Base-by-base conservation (phyloP, 192 early-diverging fungal genomes). In the Backusella liffmaniae region DNA sequence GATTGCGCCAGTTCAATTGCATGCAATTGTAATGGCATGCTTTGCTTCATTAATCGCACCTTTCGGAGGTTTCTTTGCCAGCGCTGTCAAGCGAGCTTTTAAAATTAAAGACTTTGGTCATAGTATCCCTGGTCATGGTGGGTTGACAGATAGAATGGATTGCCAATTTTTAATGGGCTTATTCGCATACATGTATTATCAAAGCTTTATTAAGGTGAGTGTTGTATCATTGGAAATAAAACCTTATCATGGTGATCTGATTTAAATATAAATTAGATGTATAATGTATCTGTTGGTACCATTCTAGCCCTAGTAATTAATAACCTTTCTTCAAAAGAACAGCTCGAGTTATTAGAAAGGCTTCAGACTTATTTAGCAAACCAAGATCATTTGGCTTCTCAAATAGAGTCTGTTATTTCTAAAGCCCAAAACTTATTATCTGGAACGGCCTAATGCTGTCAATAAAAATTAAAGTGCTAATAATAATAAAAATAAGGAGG, bases 41-140 rank as follows among this genome's bases (percentile, higher is more conserved):
- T 99, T 98, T 88, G 96, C 96, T 4, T 96, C 95, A 26, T 78
- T 96, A 75, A 97, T 99, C 79, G 96, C 96, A 67, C 97, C 97
- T 15, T 98, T 99, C 83, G 97, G 97, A 69, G 97, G 97, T 13
- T 99, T 98, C 88, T 99, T 99, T 87, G 97, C 97, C 7, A 94
- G 92, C 76, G 97, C 95, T 18, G 92, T 97, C 72, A 99, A 99
- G 83, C 88, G 97, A 35, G 97, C 97, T 1, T 97, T 99, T 86
- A 95, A 97, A 66, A 93, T 97, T 81, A 98, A 99, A 79, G 97
- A 99, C 80, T 99, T 97, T 85, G 94, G 95, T 15, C 91, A 99
- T 81, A 95, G 92, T 39, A 99, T 99, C 74, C 97, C 97, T 6
- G 97, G 97, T 26, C 97, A 99, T 74, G 97, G 97, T 75, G 97